Conservation (phyloP, 768 basidiomycete genomes). For the Mrakia gelida region DNA sequence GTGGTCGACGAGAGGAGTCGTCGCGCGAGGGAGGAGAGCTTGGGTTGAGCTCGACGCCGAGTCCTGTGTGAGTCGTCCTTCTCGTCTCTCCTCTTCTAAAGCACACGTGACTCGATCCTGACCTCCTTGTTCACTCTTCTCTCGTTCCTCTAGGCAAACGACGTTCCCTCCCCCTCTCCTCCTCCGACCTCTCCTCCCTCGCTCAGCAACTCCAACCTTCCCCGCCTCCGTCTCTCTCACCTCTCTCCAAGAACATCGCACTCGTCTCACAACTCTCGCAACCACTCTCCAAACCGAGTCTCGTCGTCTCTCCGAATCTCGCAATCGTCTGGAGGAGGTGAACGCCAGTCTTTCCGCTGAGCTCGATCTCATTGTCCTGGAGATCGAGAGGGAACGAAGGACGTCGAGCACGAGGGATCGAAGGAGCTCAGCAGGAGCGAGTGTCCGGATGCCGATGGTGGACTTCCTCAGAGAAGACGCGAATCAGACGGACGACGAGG, state of each 20-base stretch:
- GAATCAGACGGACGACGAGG: constrained; percentile 4
- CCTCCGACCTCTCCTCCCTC: not conserved
- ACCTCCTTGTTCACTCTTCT: not conserved
- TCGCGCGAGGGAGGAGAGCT: not conserved
- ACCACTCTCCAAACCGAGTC: not conserved
- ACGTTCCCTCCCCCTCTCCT: not conserved
- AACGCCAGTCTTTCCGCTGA: not conserved
- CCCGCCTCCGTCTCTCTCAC: not conserved
- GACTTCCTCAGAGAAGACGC: too few relatives aligned
- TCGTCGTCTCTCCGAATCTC: not conserved
- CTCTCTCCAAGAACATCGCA: not conserved
- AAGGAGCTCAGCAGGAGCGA: not conserved
- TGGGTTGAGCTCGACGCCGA: not conserved
- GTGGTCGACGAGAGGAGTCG: not conserved
- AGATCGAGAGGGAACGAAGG: not conserved
- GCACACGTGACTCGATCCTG: not conserved
- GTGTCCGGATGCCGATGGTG: not conserved
- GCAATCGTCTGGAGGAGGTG: not conserved
- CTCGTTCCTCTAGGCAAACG: not conserved
- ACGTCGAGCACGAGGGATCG: not conserved
- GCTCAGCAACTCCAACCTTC: not conserved
- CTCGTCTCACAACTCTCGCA: not conserved
- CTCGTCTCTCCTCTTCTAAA: not conserved
- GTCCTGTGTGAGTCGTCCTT: not conserved
- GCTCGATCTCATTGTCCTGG: not conserved